Base-by-base conservation (phyloP, 2,329 filamentous ascomycete genomes). In the Pseudogymnoascus sp. region DNA sequence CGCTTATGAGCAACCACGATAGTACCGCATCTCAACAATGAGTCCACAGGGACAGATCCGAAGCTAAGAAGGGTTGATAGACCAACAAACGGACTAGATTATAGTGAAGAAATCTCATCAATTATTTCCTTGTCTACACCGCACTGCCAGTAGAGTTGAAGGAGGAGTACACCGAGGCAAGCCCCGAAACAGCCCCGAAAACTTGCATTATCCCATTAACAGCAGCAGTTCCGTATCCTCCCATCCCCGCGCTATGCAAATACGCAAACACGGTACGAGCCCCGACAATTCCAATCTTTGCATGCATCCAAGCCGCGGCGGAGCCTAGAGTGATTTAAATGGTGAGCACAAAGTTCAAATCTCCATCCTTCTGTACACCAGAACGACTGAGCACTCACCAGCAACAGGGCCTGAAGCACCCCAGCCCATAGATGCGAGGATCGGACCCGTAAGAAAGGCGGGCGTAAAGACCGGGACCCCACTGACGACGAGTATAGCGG, bases 361-460 rank as follows among this genome's bases (percentile, higher is more conserved):
- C 24, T 26, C 24, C 24, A 26, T 4, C 24, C 24, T 4, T 6
- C 24, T 26, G 5, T 6, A 26, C 3, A 26, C 24, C 24, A 26
- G 24, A 26, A 26, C 24, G 24, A 6, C 5, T 26, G 24, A 4
- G 24, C 24, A 26, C 64, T 66, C 21, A 61, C 63, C 56, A 66
- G 53, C 61, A 59, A 66, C 44, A 63, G 64, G 65, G 13, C 65
- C 65, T 16, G 44, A 37, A 62, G 65, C 61, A 16, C 60, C 61
- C 26, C 62, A 67, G 10, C 65, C 65, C 38, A 65, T 61, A 6
- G 53, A 56, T 50, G 64, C 42, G 26, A 66, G 65, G 35, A 66
- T 53, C n/a, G 64, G 64, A 31, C 40, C 53, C 1, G 62, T 66
- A 42, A 66, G 64, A 21, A 62, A 50, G 44, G 60, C 64, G 31